Conservation (phyloP, 306 rosid species). For the Sophora flavescens region DNA sequence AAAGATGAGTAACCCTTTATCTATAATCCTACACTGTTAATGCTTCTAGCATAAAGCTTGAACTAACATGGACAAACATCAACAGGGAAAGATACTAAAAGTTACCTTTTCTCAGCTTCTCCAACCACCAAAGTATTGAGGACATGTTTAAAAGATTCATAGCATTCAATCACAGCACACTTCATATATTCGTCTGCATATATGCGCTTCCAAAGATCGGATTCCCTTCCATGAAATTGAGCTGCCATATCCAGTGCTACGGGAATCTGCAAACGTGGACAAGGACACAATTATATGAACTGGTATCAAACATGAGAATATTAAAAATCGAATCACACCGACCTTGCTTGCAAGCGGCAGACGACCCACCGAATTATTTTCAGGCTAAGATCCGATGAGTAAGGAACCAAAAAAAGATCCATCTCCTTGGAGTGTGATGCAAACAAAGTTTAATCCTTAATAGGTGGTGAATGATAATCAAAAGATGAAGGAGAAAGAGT, state of each 20-base stretch:
- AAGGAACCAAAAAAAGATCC: constrained; percentile 94
- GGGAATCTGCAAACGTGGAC: constrained; percentile 73
- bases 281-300: constrained; percentile 48
- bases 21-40: constrained; percentile 17
- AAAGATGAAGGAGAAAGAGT: constrained; percentile 42
- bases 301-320: constrained; percentile 31
- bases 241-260: constrained; percentile 97
- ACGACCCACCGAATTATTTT: constrained; percentile 96
- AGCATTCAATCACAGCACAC: constrained; percentile 94
- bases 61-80: constrained; percentile 40
- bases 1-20: neutral
- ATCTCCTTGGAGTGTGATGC: constrained; percentile 80
- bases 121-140: constrained; percentile 79
- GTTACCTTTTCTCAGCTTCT: constrained; percentile 86
- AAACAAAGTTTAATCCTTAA: constrained; percentile 48
- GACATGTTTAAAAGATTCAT: constrained; percentile 81
- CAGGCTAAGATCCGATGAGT: constrained; percentile 87
- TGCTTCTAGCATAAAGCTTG: constrained; percentile 33
- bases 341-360: constrained; percentile 99
- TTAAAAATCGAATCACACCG: constrained; percentile 39
- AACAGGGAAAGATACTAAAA: constrained; percentile 36
- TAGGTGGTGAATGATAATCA: constrained; percentile 35
- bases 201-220: constrained; percentile 96
- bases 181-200: constrained; percentile 92
- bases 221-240: constrained; percentile 80